phyloP scores from a whole-genome alignment of 768 basidiomycete genomes.

The Daedaleopsis sinensis region DNA sequence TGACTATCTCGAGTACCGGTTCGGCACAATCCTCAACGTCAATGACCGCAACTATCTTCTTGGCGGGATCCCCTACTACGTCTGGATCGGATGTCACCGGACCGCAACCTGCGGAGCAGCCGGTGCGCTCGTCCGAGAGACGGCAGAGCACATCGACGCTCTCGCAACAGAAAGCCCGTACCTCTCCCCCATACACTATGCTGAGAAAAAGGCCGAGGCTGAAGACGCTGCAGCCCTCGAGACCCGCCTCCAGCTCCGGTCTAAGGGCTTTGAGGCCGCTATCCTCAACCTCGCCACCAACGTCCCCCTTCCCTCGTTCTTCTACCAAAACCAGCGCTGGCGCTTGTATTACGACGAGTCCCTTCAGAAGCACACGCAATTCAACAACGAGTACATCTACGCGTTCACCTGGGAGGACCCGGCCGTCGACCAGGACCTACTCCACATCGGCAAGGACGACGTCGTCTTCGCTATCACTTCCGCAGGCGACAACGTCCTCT shows the following conservation, averaged over 20 bases:
- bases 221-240: constrained; percentile 40
- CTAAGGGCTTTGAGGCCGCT: constrained; percentile 27
- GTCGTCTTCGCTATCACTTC: constrained; percentile 75
- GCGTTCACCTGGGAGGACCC: constrained; percentile 76
- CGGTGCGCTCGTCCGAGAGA: constrained; percentile 64
- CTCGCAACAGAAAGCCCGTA: constrained; percentile 31
- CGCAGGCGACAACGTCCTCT: constrained; percentile 80
- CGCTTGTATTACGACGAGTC: constrained; percentile 68
- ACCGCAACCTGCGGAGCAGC: constrained; percentile 56
- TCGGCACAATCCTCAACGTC: constrained; percentile 72
- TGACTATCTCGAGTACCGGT: constrained; percentile 78
- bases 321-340: constrained; percentile 67
- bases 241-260: constrained; percentile 32
- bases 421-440: constrained; percentile 66
- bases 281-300: constrained; percentile 51
- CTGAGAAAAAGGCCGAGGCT: constrained; percentile 41
- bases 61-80: constrained; percentile 60
- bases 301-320: constrained; percentile 58
- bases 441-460: constrained; percentile 62
- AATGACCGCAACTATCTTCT: constrained; percentile 76
- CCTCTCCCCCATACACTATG: constrained; percentile 38
- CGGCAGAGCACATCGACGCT: constrained; percentile 47
- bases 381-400: constrained; percentile 58
- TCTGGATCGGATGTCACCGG: constrained; percentile 74
- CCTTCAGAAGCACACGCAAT: constrained; percentile 63